phyloP scores from a whole-genome alignment of 2,329 filamentous ascomycete species.

The Phaeosphaeriaceae sp. region DNA sequence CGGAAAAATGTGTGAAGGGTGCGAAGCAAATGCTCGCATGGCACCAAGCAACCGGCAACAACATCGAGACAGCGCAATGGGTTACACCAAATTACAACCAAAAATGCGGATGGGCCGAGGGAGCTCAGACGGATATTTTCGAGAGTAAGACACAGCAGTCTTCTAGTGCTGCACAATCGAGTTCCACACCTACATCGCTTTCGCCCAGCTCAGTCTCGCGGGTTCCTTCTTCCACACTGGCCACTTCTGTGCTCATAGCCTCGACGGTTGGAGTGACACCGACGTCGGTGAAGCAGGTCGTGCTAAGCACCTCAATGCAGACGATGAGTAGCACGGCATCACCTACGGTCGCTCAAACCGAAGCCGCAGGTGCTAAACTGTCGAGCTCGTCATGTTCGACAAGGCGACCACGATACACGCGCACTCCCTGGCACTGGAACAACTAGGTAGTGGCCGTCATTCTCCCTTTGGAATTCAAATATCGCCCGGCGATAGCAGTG shows the following conservation, averaged over 20 bases:
- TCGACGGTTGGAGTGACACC: not conserved
- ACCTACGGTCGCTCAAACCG: not conserved
- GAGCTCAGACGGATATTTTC: constrained; percentile 37
- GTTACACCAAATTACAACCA: constrained; percentile 29
- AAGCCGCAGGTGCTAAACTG: not conserved
- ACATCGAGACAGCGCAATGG: constrained; percentile 23
- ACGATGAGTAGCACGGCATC: not conserved
- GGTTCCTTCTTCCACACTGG: not conserved
- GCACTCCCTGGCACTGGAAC: not conserved
- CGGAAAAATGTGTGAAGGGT: constrained; percentile 53
- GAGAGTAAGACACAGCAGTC: not conserved
- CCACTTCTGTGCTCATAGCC: not conserved
- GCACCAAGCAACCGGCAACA: constrained; percentile 45
- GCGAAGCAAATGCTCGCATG: constrained; percentile 61
- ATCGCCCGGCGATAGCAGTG: no score
- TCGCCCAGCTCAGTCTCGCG: not conserved
- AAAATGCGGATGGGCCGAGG: constrained; percentile 33
- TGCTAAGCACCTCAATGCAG: not conserved
- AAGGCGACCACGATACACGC: not conserved
- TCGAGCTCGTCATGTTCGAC: not conserved
- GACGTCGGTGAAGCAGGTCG: not conserved
- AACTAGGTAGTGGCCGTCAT: not conserved
- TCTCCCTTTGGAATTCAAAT: no score
- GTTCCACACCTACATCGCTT: not conserved
- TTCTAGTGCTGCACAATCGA: not conserved